Conservation (phyloP, 495 filamentous ascomycete species). For the Aspergillus ostianus region DNA sequence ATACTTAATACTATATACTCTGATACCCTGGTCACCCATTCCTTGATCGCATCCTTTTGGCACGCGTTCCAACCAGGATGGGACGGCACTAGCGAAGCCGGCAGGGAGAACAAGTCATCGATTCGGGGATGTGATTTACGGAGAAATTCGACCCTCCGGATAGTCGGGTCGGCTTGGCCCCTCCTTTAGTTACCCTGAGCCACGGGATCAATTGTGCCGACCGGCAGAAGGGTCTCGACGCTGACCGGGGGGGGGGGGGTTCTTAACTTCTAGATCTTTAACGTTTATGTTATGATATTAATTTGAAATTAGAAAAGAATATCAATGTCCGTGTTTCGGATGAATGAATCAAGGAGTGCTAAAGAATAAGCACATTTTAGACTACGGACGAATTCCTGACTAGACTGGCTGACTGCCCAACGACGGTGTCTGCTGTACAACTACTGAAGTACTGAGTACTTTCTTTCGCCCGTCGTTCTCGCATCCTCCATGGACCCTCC, state of each 20-base stretch:
- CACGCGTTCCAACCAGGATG: background rate
- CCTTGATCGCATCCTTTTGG: too few species aligned
- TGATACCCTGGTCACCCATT: background rate
- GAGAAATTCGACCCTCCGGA: constrained; percentile 27
- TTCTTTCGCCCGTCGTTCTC: too few species aligned
- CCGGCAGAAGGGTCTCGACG: constrained; percentile 5
- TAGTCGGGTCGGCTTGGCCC: constrained; percentile 19
- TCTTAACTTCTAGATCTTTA: too few species aligned
- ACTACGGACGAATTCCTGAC: background rate
- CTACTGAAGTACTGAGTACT: too few species aligned
- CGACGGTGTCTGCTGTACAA: too few species aligned
- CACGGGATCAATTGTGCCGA: constrained; percentile 20
- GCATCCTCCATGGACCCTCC: too few species aligned
- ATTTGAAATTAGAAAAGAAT: too few species aligned
- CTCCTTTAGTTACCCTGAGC: background rate
- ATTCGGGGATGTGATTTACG: constrained; percentile 28
- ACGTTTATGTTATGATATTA: too few species aligned
- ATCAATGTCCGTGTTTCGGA: background rate
- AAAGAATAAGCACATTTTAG: too few species aligned
- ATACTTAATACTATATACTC: too few species aligned
- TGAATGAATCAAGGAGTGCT: background rate
- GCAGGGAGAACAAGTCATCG: background rate
- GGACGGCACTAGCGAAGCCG: background rate
- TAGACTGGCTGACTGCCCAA: background rate
- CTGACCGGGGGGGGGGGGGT: too few species aligned